These are phyloP conservation scores for Citrus australasica DNA, from an alignment of 345 rosid species.

Conservation along the genomic window DNA sequence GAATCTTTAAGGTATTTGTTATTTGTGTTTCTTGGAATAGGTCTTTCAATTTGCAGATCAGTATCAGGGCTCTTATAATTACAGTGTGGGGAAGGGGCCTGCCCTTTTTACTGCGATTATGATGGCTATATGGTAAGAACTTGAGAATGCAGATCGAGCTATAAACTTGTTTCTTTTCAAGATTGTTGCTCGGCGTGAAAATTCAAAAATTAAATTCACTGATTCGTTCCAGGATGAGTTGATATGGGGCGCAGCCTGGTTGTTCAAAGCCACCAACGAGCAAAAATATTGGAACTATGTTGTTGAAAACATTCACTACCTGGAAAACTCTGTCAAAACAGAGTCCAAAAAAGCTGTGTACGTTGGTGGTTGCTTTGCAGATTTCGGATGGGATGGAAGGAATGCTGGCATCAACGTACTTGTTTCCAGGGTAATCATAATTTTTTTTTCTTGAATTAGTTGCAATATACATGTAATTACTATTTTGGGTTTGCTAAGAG, in stretches of 20 bases:
- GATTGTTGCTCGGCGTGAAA: not conserved
- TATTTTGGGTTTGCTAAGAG: too few species aligned
- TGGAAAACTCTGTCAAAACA: not conserved
- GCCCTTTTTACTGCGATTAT: conserved; percentile 73
- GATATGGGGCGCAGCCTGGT: conserved; percentile 89
- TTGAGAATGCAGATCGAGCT: not conserved
- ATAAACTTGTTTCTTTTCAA: not conserved
- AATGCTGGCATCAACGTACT: conserved; percentile 65
- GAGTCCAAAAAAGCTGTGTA: not conserved
- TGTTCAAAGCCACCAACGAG: conserved; percentile 56
- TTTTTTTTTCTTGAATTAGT: too few species aligned
- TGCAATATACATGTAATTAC: too few species aligned
- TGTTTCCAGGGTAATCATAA: conserved; percentile 43
- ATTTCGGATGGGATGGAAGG: conserved; percentile 89
- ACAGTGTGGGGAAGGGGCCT: conserved; percentile 34
- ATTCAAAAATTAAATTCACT: not conserved
- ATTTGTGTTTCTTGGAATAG: conserved; percentile 12
- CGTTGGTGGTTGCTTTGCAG: conserved; percentile 21
- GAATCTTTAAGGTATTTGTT: not conserved
- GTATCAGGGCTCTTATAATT: conserved; percentile 53
- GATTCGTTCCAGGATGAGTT: conserved; percentile 61
- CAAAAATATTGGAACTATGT: conserved; percentile 37
- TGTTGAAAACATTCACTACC: conserved; percentile 10
- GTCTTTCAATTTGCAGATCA: conserved; percentile 70
- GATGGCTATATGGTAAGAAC: conserved; percentile 50